Evolutionary conservation across 805 yeast species (phyloP), one percentile per base, ranked within the genome.

Genomic region (Barnettozyma populi): DNA sequence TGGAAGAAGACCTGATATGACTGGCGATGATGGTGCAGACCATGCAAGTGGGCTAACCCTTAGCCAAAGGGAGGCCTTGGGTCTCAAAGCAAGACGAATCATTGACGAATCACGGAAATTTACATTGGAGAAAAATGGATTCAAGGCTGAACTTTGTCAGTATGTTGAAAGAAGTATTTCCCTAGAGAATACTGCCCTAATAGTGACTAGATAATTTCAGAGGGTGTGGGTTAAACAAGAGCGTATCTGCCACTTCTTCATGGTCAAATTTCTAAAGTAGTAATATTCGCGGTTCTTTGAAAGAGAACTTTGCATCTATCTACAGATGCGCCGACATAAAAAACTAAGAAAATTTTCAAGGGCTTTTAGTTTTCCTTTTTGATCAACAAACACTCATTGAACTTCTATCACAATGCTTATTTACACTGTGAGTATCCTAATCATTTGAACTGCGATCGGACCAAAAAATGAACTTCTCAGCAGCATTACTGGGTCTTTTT

Each of bases 41-140:
- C 87, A 81, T 55, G 65, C 68, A 25, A 72, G 79, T 2, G 76
- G 74, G 4, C 56, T 82, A 24, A 58, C 68, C 18, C 57, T 70
- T 4, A 59, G 62, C 5, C 74, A 83, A 54, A 72, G 94, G 53
- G 82, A 78, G 55, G 48, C 53, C 25, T 49, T 85, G 31, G 97
- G 97, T 0, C 64, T 78, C 20, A 68, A 70, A 54, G 90, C 90
- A 3, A 73, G 97, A 55, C 66, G 90, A 41, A 62, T 88, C 13
- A 72, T 90, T 2, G 97, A 90, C 58, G 83, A 84, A 52, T 81
- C 90, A 18, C 70, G 97, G 49, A 70, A 71, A 2, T 57, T 60
- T 49, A 81, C 84, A 0, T 55, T 87, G 55, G 53, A 49, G 25
- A 48, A 57, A 13, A 46, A 56, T 0, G 76, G 74, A 0, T 78